Conservation (phyloP, 805 yeast species). For the Metschnikowia kunwiensis region DNA sequence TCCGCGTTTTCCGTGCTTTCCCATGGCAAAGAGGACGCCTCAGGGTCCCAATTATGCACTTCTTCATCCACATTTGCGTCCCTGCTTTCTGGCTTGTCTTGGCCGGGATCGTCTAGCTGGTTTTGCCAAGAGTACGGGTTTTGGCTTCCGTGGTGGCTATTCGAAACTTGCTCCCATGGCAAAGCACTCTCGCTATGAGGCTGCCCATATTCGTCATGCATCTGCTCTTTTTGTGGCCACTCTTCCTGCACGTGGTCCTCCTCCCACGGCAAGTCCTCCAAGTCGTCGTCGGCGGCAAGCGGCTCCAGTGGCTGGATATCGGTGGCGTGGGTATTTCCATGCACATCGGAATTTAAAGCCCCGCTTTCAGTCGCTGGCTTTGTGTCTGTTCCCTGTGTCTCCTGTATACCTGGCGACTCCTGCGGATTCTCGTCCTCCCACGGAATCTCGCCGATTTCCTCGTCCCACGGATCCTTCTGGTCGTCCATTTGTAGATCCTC, state of each 20-base stretch:
- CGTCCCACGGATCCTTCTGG: slow-evolving; percentile 17
- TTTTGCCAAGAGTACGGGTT: too few relatives aligned
- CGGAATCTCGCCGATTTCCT: slow-evolving; percentile 17
- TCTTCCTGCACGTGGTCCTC: too few relatives aligned
- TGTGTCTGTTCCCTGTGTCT: background rate
- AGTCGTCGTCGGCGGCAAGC: slow-evolving; percentile 5
- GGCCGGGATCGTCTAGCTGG: too few relatives aligned
- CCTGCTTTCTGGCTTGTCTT: too few relatives aligned
- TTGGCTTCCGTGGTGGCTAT: too few relatives aligned
- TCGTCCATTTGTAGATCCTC: background rate
- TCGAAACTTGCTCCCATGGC: background rate
- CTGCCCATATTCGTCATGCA: background rate
- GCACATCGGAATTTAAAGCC: too few relatives aligned
- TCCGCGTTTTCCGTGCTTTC: too few relatives aligned
- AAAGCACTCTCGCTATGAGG: too few relatives aligned
- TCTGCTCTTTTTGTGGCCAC: background rate
- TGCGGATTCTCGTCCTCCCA: slow-evolving; percentile 17
- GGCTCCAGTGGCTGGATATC: too few relatives aligned
- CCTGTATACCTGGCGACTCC: slow-evolving; percentile 2
- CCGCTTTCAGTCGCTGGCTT: background rate
- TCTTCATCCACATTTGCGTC: background rate
- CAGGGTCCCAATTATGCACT: background rate
- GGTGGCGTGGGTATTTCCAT: too few relatives aligned
- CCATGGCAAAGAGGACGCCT: background rate
- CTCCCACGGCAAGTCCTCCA: slow-evolving; percentile 15